Evolutionary conservation across 805 yeast species (phyloP), one percentile per base, ranked within the genome.

Genomic region (Jamesozyma piceae): DNA sequence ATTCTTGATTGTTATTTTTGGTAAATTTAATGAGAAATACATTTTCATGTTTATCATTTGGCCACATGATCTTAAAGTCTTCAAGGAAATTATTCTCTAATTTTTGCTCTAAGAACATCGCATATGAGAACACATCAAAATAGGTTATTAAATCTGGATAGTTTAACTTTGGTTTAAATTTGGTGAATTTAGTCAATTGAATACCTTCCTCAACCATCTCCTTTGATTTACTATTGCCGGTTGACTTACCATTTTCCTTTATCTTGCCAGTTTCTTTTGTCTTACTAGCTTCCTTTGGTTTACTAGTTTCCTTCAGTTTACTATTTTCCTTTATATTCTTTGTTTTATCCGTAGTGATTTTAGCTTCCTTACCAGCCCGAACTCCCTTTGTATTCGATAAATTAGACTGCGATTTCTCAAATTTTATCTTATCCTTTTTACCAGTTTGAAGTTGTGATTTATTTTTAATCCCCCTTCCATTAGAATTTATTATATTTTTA

Each of bases 71-170:
- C 8, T 67, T 60, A 49, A 77, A 70, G 41, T 74, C 73, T 0
- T 70, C 64, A 31, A 71, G 59, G 39, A 75, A 69, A 8, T 69
- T 67, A 15, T 67, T 65, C 22, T 70, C 73, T 21, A 68, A 61
- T 41, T 73, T 69, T 50, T 81, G 84, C 54, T 82, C 89, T 34
- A 78, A 64, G 45, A 77, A 79, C 43, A 81, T 57, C 41, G 78
- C 78, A 58, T 73, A 73, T 42, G 82, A 72, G 66, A 78, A 73
- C 48, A 77, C 79, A 47, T 71, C 63, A 54, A 72, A 74, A 53
- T 82, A 81, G 17, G 70, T 68, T 9, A 66, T 61, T 50, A 80
- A 54, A 24, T 72, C 64, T 10, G 73, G 73, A 51, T 74, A 80
- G 0, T 68, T 60, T 39, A 74, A 60, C 39, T 63, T 65, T 3